These are phyloP conservation scores for Cyclaneusma minus DNA, from an alignment of 2,329 filamentous ascomycete genomes.

Conservation along the genomic window DNA sequence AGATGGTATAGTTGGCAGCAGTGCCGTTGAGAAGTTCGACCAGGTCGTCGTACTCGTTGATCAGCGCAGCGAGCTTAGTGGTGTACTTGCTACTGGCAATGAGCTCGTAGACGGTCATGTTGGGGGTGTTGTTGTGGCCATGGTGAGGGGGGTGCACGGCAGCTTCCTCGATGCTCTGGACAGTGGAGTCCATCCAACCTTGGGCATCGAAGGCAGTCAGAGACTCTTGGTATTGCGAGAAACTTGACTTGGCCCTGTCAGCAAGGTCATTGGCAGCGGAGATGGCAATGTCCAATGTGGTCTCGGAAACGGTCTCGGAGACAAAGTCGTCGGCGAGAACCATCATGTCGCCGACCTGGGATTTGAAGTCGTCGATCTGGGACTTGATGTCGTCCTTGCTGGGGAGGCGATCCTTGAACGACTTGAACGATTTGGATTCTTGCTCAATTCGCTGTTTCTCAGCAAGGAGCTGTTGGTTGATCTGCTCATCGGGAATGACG, in stretches of 20 bases:
- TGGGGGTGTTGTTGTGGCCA: constrained; percentile 26
- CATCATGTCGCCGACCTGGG: constrained; percentile 12
- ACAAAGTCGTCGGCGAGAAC: constrained; percentile 12
- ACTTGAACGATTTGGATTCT: constrained; percentile 10
- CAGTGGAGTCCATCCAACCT: constrained; percentile 18
- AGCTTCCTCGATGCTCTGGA: constrained; percentile 19
- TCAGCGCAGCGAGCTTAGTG: constrained; percentile 58
- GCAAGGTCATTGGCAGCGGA: constrained; percentile 9
- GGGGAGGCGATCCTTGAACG: constrained; percentile 18
- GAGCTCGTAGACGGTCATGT: constrained; percentile 65
- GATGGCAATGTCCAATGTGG: constrained; percentile 17
- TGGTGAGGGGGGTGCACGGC: constrained; percentile 12
- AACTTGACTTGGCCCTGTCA: constrained; percentile 9
- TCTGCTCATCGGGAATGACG: constrained; percentile 33
- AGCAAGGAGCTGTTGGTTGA: constrained; percentile 25
- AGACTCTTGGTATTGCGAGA: constrained; percentile 16
- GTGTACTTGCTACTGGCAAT: constrained; percentile 65
- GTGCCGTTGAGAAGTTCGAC: constrained; percentile 63
- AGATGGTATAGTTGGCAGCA: constrained; percentile 60
- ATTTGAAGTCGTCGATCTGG: constrained; percentile 6
- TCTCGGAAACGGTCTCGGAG: constrained; percentile 11
- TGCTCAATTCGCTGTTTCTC: constrained; percentile 17
- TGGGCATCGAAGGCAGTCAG: constrained; percentile 18
- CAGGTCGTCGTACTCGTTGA: constrained; percentile 57
- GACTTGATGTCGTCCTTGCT: constrained; percentile 14